Evolutionary conservation across 2,329 filamentous ascomycete species (phyloP), one percentile per base, ranked within the genome.

Genomic region (Corynespora cassiicola): DNA sequence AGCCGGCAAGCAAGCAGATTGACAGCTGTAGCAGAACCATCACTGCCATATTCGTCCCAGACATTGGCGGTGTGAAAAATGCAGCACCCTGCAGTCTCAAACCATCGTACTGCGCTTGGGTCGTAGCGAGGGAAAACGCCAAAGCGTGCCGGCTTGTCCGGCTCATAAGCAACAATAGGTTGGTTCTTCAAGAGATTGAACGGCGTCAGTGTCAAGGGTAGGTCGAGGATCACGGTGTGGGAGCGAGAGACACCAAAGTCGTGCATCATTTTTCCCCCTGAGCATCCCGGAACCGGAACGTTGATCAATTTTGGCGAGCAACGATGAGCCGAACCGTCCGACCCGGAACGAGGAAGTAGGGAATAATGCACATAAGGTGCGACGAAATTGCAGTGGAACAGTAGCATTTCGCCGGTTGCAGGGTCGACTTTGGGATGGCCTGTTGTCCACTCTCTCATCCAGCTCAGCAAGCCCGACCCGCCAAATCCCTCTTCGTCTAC

Each of bases 51-150:
- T 4, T 77, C 74, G 35, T 87, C 82, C 86, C 85, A 89, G 2
- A 80, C 80, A 50, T 87, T 88, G 1, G 83, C 85, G 0, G 84
- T 86, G 53, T 88, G 86, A 45, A 88, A 87, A 28, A 88, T 85
- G 52, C 83, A 82, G 52, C 83, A 88, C 5, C 82, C 74, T 8
- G 78, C 77, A 0, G 84, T 87, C 63, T 85, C 78, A 45, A 85
- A 88, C 84, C 85, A 88, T 7, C 75, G 74, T 3, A 86, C 74
- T 1, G 70, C 66, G 2, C 77, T 59, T 1, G 85, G 84, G 9
- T 74, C 57, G 36, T 79, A 76, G 3, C 85, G 75, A 8, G 84
- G 84, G 45, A 88, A 88, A 2, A 88, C 72, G 0, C 85, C 85
- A 47, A 87, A 87, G 3, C 85, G 76, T 1, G 85, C 80, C 2